Evolutionary conservation across 169 alveolate species (phyloP).

Genomic region (Plasmodium ovale): DNA sequence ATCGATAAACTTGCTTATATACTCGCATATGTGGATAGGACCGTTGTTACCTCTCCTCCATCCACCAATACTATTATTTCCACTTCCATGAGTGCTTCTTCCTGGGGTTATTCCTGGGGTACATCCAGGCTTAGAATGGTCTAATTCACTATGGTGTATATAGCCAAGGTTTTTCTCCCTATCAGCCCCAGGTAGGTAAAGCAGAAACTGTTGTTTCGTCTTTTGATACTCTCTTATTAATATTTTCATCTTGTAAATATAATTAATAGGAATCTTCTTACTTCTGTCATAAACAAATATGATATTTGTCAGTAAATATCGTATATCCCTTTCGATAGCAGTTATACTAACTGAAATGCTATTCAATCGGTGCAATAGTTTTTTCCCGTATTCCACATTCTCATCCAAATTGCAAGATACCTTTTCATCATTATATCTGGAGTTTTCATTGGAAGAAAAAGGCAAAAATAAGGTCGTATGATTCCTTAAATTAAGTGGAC

Average conservation of each 20-base stretch:
- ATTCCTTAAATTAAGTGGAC: slow-evolving; percentile 32
- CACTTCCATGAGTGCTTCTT: neutral
- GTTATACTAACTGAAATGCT: slow-evolving; percentile 59
- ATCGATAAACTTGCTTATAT: slow-evolving; percentile 64
- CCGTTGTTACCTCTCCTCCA: too few relatives aligned
- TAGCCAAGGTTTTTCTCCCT: slow-evolving; percentile 10
- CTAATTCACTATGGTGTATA: neutral
- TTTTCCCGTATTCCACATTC: slow-evolving; percentile 44
- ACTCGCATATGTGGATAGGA: slow-evolving; percentile 53
- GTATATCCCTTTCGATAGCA: slow-evolving; percentile 50
- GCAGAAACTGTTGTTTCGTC: slow-evolving; percentile 34
- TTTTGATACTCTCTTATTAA: slow-evolving; percentile 54
- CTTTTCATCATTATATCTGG: slow-evolving; percentile 15
- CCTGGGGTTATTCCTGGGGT: neutral
- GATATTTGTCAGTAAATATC: slow-evolving; percentile 37
- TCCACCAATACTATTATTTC: neutral
- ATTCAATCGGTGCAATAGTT: slow-evolving; percentile 36
- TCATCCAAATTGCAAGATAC: slow-evolving; percentile 35
- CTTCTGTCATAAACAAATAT: slow-evolving; percentile 36
- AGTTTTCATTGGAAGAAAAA: slow-evolving; percentile 26
- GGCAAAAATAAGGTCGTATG: slow-evolving; percentile 33
- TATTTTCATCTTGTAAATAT: slow-evolving; percentile 43
- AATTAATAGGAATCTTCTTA: slow-evolving; percentile 56
- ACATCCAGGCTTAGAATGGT: neutral
- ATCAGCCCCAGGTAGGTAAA: slow-evolving; percentile 39